Conservation (phyloP, 306 rosid genomes). For the Cucumis hystrix region DNA sequence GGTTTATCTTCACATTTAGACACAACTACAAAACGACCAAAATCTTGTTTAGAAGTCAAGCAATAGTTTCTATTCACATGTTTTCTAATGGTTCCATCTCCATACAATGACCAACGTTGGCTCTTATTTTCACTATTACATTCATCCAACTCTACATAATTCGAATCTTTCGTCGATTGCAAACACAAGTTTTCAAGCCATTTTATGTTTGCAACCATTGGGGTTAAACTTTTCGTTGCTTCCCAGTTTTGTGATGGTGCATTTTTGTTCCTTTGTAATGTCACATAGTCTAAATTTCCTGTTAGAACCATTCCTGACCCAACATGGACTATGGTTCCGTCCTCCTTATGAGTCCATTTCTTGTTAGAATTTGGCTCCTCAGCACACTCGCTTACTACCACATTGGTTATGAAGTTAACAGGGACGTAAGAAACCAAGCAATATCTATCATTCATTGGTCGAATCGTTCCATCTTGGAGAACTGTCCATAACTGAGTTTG, state of each 20-base stretch:
- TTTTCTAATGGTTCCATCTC: background rate
- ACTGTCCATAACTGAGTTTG: background rate
- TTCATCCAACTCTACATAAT: background rate
- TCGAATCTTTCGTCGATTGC: background rate
- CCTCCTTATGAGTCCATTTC: background rate
- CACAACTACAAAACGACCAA: background rate
- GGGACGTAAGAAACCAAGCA: background rate
- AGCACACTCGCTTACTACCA: background rate
- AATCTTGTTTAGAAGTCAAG: background rate
- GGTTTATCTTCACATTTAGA: background rate
- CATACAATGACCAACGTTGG: background rate
- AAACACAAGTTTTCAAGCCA: background rate
- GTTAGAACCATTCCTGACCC: background rate
- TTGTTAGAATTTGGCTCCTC: background rate
- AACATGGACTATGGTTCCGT: background rate
- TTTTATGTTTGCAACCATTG: background rate
- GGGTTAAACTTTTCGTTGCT: background rate
- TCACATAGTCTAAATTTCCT: background rate
- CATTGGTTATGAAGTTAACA: background rate
- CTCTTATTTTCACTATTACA: background rate
- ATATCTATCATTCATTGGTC: background rate
- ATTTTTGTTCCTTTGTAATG: background rate
- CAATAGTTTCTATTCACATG: background rate
- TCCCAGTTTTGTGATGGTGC: background rate
- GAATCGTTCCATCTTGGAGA: background rate